Conservation (phyloP, 2,329 filamentous ascomycete genomes). For the Aureobasidium musti region DNA sequence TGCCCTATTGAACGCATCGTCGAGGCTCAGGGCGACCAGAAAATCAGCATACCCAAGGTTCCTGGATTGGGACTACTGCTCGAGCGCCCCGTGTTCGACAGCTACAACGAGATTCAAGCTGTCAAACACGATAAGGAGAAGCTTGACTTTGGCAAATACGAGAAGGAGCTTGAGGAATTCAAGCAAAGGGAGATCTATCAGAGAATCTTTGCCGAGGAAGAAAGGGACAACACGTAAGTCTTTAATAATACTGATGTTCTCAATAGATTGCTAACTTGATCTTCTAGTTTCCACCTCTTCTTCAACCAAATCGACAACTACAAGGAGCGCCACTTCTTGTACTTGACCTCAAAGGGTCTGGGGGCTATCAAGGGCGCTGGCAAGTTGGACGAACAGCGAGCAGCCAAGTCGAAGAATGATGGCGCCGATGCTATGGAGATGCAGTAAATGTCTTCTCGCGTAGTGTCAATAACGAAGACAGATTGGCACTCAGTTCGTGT, state of each 20-base stretch:
- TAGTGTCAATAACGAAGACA: background rate
- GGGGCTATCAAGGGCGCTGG: constrained; percentile 43
- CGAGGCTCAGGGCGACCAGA: constrained; percentile 69
- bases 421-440: constrained; percentile 20
- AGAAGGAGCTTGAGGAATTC: constrained; percentile 79
- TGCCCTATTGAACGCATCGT: constrained; percentile 69
- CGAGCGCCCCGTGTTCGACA: constrained; percentile 87
- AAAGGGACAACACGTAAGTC: constrained; percentile 80
- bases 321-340: constrained; percentile 53
- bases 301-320: constrained; percentile 56
- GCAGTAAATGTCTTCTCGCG: background rate
- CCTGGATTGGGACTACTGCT: constrained; percentile 84
- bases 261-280: background rate
- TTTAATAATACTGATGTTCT: background rate
- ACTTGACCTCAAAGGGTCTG: constrained; percentile 52
- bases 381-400: constrained; percentile 10
- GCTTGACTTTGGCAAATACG: constrained; percentile 77
- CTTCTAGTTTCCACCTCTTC: constrained; percentile 48
- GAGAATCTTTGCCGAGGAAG: constrained; percentile 86
- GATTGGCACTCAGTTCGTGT: background rate
- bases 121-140: constrained; percentile 64
- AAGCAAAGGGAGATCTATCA: constrained; percentile 92
- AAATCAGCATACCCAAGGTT: constrained; percentile 90
- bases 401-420: constrained; percentile 13
- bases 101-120: constrained; percentile 75